Base-by-base conservation (phyloP, 2,329 filamentous ascomycete species). In the Gremmenia infestans region DNA sequence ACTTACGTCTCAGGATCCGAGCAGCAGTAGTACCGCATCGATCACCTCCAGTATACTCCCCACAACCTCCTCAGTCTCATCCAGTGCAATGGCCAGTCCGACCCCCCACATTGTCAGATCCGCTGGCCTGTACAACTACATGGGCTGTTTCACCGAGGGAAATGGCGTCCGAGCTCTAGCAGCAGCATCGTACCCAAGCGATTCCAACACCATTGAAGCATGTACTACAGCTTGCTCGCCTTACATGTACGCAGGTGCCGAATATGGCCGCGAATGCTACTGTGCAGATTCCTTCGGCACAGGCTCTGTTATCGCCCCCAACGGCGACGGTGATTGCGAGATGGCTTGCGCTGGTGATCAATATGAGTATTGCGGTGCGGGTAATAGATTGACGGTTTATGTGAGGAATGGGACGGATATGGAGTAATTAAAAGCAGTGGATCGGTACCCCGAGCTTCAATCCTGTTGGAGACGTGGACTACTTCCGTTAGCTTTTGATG, bases 161-260 rank as follows among this genome's bases (percentile, higher is more conserved):
- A 42, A 19, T n/a, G 48, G 37, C 11, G 52, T 47, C 8, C 56
- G 64, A 3, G 61, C 60, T 25, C 50, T 64, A 8, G 9, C 35
- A 11, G 45, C 49, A 15, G 57, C 60, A 2, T 60, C 52, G 3
- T 57, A 58, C 53, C 42, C 61, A 15, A 50, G 45, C 7, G 55
- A 60, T 9, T 54, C 50, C 7, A 43, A 55, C n/a, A 64, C 62
- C 0, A 50, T 64, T 8, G 57, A 60, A 43, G 25, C 28, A 1
- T 65, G 63, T 47, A 52, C 59, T 22, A 53, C 60, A n/a, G 54
- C 52, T 43, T 65, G 63, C 39, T 40, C 60, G 14, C 51, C 49
- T 5, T 77, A 74, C 58, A 59, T 55, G n/a, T 66, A 77, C 71
- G 67, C 69, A 43, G 77, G 77, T 55, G 67, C 4, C 60, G 71